Percentiles rank a stretch among this genome's conserved stretches.
phyloP scores from a whole-genome alignment of 139 green algal genomes.

The Pseudopediastrum boryanum region DNA sequence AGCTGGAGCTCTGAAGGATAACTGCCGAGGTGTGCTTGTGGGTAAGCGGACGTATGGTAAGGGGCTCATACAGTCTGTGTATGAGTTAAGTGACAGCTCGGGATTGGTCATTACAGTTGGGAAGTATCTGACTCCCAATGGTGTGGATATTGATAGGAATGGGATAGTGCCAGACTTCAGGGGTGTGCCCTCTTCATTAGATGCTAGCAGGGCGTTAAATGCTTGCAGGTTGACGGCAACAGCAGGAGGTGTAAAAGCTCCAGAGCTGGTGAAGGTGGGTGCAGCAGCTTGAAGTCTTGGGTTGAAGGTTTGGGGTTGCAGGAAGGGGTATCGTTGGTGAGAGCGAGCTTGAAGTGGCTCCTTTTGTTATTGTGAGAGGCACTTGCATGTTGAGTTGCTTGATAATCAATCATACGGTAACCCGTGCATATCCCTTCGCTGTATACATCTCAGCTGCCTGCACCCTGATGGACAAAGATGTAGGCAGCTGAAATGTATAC shows the following conservation, averaged over 20 bases:
- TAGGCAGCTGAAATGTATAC: too few species aligned
- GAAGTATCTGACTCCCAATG: conserved; percentile 91
- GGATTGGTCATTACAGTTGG: conserved; percentile 94
- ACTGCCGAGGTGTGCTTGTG: conserved; percentile 91
- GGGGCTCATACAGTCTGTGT: conserved; percentile 96
- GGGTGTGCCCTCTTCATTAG: neutral
- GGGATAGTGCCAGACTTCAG: conserved; percentile 32
- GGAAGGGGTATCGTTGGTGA: too few species aligned
- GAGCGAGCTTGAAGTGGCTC: too few species aligned
- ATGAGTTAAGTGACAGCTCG: conserved; percentile 90
- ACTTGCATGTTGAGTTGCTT: too few species aligned
- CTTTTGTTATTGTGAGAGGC: too few species aligned
- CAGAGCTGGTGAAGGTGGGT: too few species aligned
- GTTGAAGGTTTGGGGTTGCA: too few species aligned
- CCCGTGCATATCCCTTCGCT: too few species aligned
- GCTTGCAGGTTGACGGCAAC: conserved; percentile 18
- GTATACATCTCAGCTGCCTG: too few species aligned
- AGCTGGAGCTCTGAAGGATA: conserved; percentile 92
- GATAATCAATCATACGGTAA: too few species aligned
- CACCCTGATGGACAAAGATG: too few species aligned
- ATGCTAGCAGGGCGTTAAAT: conserved; percentile 1
- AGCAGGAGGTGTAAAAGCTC: neutral
- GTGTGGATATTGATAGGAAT: conserved; percentile 57
- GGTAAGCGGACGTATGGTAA: conserved; percentile 93
- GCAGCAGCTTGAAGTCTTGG: too few species aligned